Conservation (phyloP, 2,329 filamentous ascomycete species). For the Fonsecaea monophora region DNA sequence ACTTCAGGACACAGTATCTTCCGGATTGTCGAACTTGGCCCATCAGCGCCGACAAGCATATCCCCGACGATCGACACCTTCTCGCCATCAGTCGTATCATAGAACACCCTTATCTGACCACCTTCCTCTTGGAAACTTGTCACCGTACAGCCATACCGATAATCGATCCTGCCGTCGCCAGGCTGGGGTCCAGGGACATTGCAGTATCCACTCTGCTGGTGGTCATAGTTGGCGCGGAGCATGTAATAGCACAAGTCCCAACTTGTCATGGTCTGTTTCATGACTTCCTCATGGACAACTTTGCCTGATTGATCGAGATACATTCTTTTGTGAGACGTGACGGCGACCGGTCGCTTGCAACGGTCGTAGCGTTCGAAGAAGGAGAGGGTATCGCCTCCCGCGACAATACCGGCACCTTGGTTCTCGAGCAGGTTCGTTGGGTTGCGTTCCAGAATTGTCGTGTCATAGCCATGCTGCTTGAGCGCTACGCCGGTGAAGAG, state of each 20-base stretch:
- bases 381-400: slow-evolving; percentile 31
- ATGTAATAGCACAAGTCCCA: slow-evolving; percentile 39
- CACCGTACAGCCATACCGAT: slow-evolving; percentile 34
- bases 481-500: slow-evolving; percentile 39
- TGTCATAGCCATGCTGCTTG: slow-evolving; percentile 38
- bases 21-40: slow-evolving; percentile 37
- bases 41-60: slow-evolving; percentile 40
- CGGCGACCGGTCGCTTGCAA: slow-evolving; percentile 34
- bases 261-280: slow-evolving; percentile 38
- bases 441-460: slow-evolving; percentile 39
- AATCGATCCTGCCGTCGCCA: slow-evolving; percentile 32
- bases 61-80: slow-evolving; percentile 30
- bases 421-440: slow-evolving; percentile 36
- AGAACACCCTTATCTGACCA: slow-evolving; percentile 35
- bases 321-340: slow-evolving; percentile 33
- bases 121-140: slow-evolving; percentile 30
- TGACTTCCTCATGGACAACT: slow-evolving; percentile 30
- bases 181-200: slow-evolving; percentile 27
- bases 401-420: slow-evolving; percentile 38
- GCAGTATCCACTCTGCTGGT: slow-evolving; percentile 32
- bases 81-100: slow-evolving; percentile 25
- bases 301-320: slow-evolving; percentile 31
- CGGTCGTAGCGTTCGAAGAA: slow-evolving; percentile 38
- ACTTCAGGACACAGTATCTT: slow-evolving; percentile 34
- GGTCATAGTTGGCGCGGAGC: slow-evolving; percentile 40